Base-by-base conservation (phyloP, 805 yeast genomes). In the Groenewaldozyma tartarivorans region DNA sequence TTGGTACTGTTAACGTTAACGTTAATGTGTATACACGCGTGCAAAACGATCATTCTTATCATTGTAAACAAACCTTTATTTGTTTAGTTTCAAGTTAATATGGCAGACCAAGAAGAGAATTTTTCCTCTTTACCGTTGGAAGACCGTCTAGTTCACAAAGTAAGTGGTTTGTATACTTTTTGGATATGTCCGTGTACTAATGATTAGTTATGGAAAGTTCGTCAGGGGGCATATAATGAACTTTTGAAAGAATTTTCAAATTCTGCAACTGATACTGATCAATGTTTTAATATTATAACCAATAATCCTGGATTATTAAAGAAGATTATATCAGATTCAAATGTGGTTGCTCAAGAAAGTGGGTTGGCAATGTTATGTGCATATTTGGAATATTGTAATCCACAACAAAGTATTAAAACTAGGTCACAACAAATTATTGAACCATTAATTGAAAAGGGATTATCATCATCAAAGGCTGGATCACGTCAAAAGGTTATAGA, bases 301-400 rank as follows among this genome's bases (percentile, higher is more conserved):
- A 54, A 60, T 15, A 71, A 67, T 41, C 80, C 86, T 0, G 79
- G 74, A 6, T 39, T 71, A 2, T 65, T 79, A 52, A 77, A 73
- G 49, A 67, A 68, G 48, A 69, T 79, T 32, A 78, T 82, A 5
- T 67, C 74, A 2, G 98, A 92, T 56, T 58, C 80, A 24, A 92
- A 92, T 56, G 96, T 87, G 16, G 92, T 81, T 15, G 95, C 97
- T 0, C 95, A 87, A 48, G 97, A 92, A 54, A 65, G 80, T 1
- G 97, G 85, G 3, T 64, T 86, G 17, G 57, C 63, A 2, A 70
- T 82, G 5, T 57, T 85, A 4, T 61, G 61, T 11, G 67, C 74
- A 3, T 72, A 74, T 51, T 61, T 82, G 33, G 72, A 74, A 51
- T 71, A 59, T 52, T 82, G 83, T 2, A 80, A 79, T 0, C 42